Evolutionary conservation across 495 filamentous ascomycete species (phyloP), one percentile per base, ranked within the genome.

Genomic region (Podospora didyma): DNA sequence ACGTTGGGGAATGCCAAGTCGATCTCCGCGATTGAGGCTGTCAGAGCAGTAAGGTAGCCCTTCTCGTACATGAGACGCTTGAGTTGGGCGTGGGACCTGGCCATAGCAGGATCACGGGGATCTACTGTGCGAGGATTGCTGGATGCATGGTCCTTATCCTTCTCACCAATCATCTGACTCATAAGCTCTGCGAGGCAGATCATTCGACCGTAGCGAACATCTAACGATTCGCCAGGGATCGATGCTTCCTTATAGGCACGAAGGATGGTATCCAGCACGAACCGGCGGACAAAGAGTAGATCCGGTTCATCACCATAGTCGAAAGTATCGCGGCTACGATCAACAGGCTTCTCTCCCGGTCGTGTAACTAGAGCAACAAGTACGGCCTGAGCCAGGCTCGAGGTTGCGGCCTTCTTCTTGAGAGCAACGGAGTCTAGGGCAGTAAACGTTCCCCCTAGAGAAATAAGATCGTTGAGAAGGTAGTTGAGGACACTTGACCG

Each of bases 61-160:
- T 96, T 97, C 71, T 97, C 95, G 60, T 96, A 96, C 94, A 99
- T 99, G 39, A 96, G 83, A 63, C 88, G 91, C 17, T 87, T 89
- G 57, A 99, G 81, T 59, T 93, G 89, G 63, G 86, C 83, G 39
- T 89, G 83, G 4, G 86, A 81, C 10, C 75, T 67, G 51, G 39
- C 28, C 21, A 65, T 44, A 17, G 50, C 56, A 9, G n/a, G n/a
- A n/a, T n/a, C n/a, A n/a, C n/a, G n/a, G n/a, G 70, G 62, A 44
- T 73, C 73, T 12, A 70, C 62, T 24, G 67, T 65, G 9, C 72
- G 57, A 61, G 79, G 64, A 69, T 82, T 56, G 19, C 50, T 64
- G 64, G 60, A 70, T 69, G 54, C 39, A 11, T 66, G 45, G 1
- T 74, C 70, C 57, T 84, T 86, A 11, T 91, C 86, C 67, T 86